A percentile compares a stretch with the other conserved stretches of the same genome.
Conservation (phyloP, 768 basidiomycete genomes). For the Porpolomopsis calyptriformis region DNA sequence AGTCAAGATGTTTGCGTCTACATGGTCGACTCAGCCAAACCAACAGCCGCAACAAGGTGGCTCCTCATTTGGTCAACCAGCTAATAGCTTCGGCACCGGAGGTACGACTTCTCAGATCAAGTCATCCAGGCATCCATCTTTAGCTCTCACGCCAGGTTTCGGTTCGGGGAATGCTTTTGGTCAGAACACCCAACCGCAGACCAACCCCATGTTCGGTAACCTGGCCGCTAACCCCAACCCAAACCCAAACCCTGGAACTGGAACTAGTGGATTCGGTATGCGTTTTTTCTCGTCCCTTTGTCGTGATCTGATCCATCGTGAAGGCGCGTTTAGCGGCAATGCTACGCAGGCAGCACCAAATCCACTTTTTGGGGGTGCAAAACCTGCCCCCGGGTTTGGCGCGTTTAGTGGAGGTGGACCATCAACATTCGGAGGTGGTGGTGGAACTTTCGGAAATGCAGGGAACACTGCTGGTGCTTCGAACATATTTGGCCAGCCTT, state of each 20-base stretch:
- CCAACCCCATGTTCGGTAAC: conserved; percentile 77
- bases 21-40: conserved; percentile 61
- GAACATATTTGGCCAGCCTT: conserved; percentile 47
- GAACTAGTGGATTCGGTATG: conserved; percentile 34
- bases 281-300: conserved; percentile 9
- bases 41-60: conserved; percentile 54
- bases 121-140: conserved; percentile 15
- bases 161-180: conserved; percentile 48
- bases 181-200: conserved; percentile 46
- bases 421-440: conserved; percentile 38
- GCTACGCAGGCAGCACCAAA: conserved; percentile 26
- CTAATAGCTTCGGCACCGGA: conserved; percentile 19
- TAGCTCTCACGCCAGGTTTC: conserved; percentile 35
- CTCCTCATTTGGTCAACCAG: conserved; percentile 37
- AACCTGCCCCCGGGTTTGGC: conserved; percentile 68
- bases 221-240: conserved; percentile 27
- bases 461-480: conserved; percentile 23
- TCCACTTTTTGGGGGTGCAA: conserved; percentile 53
- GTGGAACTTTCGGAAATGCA: conserved; percentile 38
- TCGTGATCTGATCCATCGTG: conserved; percentile 11
- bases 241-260: conserved; percentile 21
- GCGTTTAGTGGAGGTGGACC: conserved; percentile 56
- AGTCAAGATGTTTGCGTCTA: conserved; percentile 55
- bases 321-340: conserved; percentile 40
- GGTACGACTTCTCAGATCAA: conserved; percentile 12